These are phyloP conservation scores for Fraxinus sp. DNA, from an alignment of 305 asterid species.

Conservation along the genomic window DNA sequence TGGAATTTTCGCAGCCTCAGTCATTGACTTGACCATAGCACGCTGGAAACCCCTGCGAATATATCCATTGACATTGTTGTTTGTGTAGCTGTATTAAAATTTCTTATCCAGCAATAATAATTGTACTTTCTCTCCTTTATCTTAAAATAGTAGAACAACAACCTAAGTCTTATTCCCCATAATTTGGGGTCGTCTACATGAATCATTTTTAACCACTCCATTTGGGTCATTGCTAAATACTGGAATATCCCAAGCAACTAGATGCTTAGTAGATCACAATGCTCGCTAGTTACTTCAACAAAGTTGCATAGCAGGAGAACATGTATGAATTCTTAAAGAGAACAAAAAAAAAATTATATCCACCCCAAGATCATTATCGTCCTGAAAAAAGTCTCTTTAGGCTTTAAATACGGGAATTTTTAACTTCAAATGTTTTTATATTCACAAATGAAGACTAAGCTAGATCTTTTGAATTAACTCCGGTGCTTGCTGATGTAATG, in stretches of 20 bases:
- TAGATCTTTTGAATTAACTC: not conserved
- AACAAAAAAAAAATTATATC: not conserved
- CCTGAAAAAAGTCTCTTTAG: not conserved
- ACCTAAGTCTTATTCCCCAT: not conserved
- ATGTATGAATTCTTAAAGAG: not conserved
- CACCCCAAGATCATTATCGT: not conserved
- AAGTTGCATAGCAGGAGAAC: not conserved
- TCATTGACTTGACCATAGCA: constrained; percentile 90
- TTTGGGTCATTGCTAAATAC: not conserved
- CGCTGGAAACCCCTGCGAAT: constrained; percentile 87
- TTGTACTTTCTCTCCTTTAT: not conserved
- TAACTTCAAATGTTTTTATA: not conserved
- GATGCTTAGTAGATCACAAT: not conserved
- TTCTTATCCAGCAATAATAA: not conserved
- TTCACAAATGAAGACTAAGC: not conserved
- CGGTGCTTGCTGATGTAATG: not conserved
- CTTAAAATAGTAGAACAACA: not conserved
- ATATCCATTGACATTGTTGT: not conserved
- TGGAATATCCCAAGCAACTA: not conserved
- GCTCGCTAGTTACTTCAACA: not conserved
- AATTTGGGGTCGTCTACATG: not conserved
- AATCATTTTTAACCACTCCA: not conserved
- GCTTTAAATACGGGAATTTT: not conserved
- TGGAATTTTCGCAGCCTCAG: constrained; percentile 83
- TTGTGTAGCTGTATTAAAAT: not conserved